Evolutionary conservation across 176 grass and related monocot genomes (phyloP).

Genomic region (Juncus inflexus): DNA sequence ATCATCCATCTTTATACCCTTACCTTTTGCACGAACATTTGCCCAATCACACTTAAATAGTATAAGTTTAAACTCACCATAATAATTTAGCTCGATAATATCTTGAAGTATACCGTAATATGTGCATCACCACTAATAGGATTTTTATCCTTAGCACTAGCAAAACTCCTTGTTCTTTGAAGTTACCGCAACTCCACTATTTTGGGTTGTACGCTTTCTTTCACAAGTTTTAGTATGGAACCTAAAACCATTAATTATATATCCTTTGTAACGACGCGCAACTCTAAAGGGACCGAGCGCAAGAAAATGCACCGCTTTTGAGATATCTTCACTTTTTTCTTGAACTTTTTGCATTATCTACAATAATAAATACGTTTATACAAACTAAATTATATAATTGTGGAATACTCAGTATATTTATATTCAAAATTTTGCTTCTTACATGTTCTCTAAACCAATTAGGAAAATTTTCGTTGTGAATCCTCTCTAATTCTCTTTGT

Average conservation of each 20-base stretch:
- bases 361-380: no score
- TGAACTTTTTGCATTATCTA: no score
- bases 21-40: constrained; percentile 6
- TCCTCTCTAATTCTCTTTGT: not conserved
- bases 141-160: constrained; percentile 36
- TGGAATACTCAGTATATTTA: no score
- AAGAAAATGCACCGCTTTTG: not conserved
- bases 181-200: constrained; percentile 49
- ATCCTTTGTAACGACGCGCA: not conserved
- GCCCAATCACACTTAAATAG: constrained; percentile 32
- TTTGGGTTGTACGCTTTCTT: constrained; percentile 5
- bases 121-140: not conserved
- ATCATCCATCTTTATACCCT: constrained; percentile 4
- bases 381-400: no score
- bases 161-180: constrained; percentile 42
- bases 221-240: constrained; percentile 1
- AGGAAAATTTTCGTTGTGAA: constrained; percentile 1
- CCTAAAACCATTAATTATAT: constrained; percentile 9
- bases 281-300: not conserved
- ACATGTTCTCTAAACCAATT: constrained; percentile 12
- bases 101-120: constrained; percentile 22
- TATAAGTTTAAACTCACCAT: not conserved
- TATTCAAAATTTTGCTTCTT: not conserved
- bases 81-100: constrained; percentile 18
- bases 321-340: no score